phyloP scores from a whole-genome alignment of 169 alveolate species.

The Plasmodium reichenowi region DNA sequence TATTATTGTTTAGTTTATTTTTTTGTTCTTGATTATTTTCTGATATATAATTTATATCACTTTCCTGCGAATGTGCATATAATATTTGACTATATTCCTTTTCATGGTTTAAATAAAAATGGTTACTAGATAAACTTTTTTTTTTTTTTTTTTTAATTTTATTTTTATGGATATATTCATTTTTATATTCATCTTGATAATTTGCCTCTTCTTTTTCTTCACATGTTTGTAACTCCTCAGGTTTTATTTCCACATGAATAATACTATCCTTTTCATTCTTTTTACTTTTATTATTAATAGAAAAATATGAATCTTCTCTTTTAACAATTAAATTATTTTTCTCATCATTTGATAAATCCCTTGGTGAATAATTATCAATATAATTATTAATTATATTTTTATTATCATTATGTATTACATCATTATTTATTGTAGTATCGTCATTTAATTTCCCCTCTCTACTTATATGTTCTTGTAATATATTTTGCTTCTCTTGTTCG shows the following conservation, averaged over 20 bases:
- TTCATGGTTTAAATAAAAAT: too few species aligned
- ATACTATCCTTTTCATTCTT: background rate
- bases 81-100: too few species aligned
- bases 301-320: too few species aligned
- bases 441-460: background rate
- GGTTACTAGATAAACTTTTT: background rate
- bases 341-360: background rate
- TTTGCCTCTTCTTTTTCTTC: background rate
- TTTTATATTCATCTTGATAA: background rate
- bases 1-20: too few species aligned
- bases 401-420: background rate
- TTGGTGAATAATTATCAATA: background rate
- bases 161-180: background rate
- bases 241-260: background rate
- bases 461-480: background rate
- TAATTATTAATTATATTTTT: background rate
- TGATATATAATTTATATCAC: too few species aligned
- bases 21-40: too few species aligned
- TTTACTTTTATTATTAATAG: background rate
- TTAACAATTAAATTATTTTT: too few species aligned
- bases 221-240: background rate
- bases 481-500: background rate
- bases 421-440: background rate
- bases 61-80: too few species aligned
- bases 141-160: constrained; percentile 5